Percentiles rank a stretch among this genome's conserved stretches.
These are phyloP conservation scores for Trametes versicolor DNA, from an alignment of 1,284 basidiomycete genomes.

Conservation along the genomic window DNA sequence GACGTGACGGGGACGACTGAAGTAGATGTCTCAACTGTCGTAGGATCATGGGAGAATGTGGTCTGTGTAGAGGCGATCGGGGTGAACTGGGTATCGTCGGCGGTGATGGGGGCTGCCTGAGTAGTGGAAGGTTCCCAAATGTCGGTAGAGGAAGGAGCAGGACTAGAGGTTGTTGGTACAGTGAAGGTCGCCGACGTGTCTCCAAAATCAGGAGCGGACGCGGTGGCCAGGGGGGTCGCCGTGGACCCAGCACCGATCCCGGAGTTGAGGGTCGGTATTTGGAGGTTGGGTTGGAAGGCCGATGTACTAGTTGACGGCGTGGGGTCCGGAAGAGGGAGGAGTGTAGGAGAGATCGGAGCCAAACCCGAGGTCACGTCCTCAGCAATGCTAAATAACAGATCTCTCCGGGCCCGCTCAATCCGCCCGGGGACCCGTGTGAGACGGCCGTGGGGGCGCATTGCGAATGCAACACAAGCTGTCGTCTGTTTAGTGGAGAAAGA, in stretches of 20 bases:
- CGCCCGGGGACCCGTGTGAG: background rate
- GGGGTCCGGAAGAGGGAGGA: too few species aligned
- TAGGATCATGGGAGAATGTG: background rate
- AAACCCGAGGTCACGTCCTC: background rate
- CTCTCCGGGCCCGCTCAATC: background rate
- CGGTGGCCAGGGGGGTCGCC: background rate
- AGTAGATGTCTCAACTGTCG: background rate
- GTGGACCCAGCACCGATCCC: too few species aligned
- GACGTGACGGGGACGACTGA: background rate
- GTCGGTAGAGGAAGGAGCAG: background rate
- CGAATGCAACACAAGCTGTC: too few species aligned
- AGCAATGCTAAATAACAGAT: background rate
- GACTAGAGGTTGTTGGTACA: too few species aligned
- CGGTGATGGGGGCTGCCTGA: background rate
- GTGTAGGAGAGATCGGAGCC: too few species aligned
- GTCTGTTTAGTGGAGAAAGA: background rate
- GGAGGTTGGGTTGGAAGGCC: background rate
- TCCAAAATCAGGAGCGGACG: background rate
- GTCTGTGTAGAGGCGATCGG: background rate
- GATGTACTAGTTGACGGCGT: background rate
- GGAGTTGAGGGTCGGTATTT: too few species aligned
- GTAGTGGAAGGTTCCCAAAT: background rate
- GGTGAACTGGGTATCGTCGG: background rate
- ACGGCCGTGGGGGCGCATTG: background rate
- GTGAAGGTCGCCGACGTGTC: background rate